These are phyloP conservation scores for Limonium bicolor DNA, from an alignment of 148 eudicot species.

Conservation along the genomic window DNA sequence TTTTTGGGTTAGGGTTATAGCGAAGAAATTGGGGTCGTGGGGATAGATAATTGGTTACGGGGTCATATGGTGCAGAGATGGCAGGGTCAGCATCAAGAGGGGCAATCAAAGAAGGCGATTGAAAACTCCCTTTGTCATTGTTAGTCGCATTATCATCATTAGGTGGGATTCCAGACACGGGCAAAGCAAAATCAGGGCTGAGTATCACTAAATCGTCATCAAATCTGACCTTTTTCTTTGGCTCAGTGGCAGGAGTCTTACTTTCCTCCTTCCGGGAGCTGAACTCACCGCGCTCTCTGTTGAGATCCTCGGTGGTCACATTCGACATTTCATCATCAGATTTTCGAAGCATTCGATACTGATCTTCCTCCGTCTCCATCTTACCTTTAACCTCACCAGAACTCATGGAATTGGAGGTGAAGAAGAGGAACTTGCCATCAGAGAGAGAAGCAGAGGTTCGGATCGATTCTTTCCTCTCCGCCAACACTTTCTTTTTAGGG, in stretches of 20 bases:
- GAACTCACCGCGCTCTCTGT: background rate
- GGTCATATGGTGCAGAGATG: constrained; percentile 67
- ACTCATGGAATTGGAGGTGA: constrained; percentile 16
- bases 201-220: constrained; percentile 29
- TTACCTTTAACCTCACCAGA: constrained; percentile 8
- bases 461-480: constrained; percentile 63
- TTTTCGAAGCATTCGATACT: too few species aligned
- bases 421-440: constrained; percentile 42
- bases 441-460: constrained; percentile 54
- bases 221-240: constrained; percentile 4
- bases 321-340: too few species aligned
- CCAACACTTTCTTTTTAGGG: constrained; percentile 69
- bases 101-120: constrained; percentile 32
- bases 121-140: too few species aligned
- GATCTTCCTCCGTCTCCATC: constrained; percentile 16
- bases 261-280: background rate
- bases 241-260: constrained; percentile 6
- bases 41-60: constrained; percentile 66
- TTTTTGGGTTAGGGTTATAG: constrained; percentile 47
- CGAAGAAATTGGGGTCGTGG: constrained; percentile 90
- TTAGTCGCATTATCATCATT: too few species aligned
- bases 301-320: constrained; percentile 1
- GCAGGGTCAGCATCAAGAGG: constrained; percentile 67
- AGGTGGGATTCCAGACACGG: too few species aligned
- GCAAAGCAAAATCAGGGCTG: constrained; percentile 31